Evolutionary conservation across 345 rosid genomes (phyloP).

Genomic region (Hirschfeldia incana): DNA sequence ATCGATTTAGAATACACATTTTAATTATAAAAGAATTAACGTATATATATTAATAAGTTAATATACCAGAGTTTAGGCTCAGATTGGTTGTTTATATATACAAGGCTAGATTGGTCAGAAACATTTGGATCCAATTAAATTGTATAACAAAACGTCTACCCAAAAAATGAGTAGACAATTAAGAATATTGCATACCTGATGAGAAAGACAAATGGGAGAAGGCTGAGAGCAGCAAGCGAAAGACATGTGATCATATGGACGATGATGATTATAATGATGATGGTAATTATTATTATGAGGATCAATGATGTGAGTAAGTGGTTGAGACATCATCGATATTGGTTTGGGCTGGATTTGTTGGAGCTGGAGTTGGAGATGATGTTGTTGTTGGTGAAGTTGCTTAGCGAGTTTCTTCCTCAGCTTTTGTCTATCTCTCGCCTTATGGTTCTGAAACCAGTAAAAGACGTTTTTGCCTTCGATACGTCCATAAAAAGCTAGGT

Average conservation of each 20-base stretch:
- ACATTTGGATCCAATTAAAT: background rate
- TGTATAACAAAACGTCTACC: background rate
- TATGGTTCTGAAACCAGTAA: slow-evolving; percentile 97
- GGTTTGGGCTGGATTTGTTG: slow-evolving; percentile 39
- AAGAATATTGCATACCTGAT: slow-evolving; percentile 38
- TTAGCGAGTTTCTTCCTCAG: slow-evolving; percentile 71
- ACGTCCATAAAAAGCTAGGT: slow-evolving; percentile 69
- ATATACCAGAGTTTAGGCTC: background rate
- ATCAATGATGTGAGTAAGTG: slow-evolving; percentile 26
- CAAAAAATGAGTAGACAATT: background rate
- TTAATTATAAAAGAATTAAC: background rate
- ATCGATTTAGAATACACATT: background rate
- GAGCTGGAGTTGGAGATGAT: slow-evolving; percentile 38
- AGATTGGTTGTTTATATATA: background rate
- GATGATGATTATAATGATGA: slow-evolving; percentile 32
- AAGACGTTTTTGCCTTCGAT: slow-evolving; percentile 95
- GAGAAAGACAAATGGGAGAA: slow-evolving; percentile 42
- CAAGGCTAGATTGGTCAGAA: background rate
- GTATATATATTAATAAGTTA: background rate
- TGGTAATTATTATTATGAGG: slow-evolving; percentile 38
- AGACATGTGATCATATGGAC: slow-evolving; percentile 43
- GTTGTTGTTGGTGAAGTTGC: slow-evolving; percentile 69
- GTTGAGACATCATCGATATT: slow-evolving; percentile 24
- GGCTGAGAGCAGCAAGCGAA: slow-evolving; percentile 32
- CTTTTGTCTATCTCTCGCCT: slow-evolving; percentile 88